Evolutionary conservation across 805 yeast species (phyloP), one percentile per base, ranked within the genome.

Genomic region (Cyberlindnera bimundalis): DNA sequence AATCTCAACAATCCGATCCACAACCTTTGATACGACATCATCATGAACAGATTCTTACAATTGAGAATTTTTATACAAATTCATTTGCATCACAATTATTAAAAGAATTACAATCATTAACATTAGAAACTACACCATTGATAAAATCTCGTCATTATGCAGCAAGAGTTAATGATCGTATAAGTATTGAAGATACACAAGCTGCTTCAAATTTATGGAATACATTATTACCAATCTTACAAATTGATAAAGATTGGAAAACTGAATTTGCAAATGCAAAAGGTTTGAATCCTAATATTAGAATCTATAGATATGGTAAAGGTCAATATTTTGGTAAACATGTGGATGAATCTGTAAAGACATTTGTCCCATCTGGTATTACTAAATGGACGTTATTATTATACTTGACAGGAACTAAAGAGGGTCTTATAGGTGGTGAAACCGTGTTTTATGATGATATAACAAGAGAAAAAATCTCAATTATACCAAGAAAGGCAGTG

Each of bases 321-420:
- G 83, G 83, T 0, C 84, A 79, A 44, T 76, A 69, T 52, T 79
- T 79, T 49, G 79, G 74, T 4, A 65, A 71, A 45, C 85, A 79
- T 51, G 78, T 77, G 50, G 86, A 79, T 49, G 84, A 79, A 35
- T 64, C 76, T 7, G 81, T 76, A 5, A 43, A 46, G 3, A 58
- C 60, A 10, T 54, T 58, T 14, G 56, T 51, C 23, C 44, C 33
- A 1, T 50, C 44, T 20, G 78, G 79, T 0, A 48, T 35, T 11
- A 78, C 84, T 0, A 68, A 62, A 47, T 79, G 84, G 84, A 79
- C 86, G 0, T 55, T 79, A 17, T 59, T 79, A 29, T 62, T 79
- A 1, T 79, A 79, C 50, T 58, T 79, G 20, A 72, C 78, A 2
- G 83, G 82, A 2, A 1, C 25, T 12, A 79, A 64, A 19, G 76